phyloP scores from a whole-genome alignment of 2,329 filamentous ascomycete genomes.

The Lecanosticta acicola region DNA sequence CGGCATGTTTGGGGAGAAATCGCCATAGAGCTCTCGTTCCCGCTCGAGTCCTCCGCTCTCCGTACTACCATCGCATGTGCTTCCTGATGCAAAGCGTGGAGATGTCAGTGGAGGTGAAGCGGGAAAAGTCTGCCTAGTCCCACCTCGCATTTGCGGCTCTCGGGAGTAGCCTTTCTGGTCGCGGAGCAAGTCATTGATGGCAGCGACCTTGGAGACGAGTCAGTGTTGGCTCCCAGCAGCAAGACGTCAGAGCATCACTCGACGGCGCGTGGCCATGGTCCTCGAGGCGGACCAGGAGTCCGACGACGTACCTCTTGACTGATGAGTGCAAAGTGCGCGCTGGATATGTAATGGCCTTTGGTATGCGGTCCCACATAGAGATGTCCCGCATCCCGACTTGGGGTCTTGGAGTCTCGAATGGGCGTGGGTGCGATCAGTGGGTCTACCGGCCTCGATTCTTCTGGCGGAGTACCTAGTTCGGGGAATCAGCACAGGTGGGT shows the following conservation, averaged over 20 bases:
- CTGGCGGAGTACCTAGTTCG: background rate
- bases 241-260: too few species aligned
- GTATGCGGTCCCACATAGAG: slow-evolving; percentile 21
- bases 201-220: slow-evolving; percentile 11
- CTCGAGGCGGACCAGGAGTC: too few species aligned
- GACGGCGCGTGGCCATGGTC: too few species aligned
- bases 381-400: slow-evolving; percentile 17
- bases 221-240: background rate
- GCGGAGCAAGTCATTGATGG: slow-evolving; percentile 18
- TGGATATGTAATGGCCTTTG: slow-evolving; percentile 20
- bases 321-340: slow-evolving; percentile 19
- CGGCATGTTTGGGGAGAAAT: slow-evolving; percentile 19
- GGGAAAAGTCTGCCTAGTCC: slow-evolving; percentile 16
- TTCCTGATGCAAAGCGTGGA: slow-evolving; percentile 7
- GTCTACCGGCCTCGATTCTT: too few species aligned
- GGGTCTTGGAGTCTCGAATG: slow-evolving; percentile 11
- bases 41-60: slow-evolving; percentile 11
- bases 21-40: slow-evolving; percentile 15
- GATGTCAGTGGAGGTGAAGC: slow-evolving; percentile 15
- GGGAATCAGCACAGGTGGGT: background rate
- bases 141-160: slow-evolving; percentile 9
- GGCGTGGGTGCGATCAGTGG: too few species aligned
- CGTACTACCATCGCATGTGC: slow-evolving; percentile 8
- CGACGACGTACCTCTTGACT: slow-evolving; percentile 14
- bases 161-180: slow-evolving; percentile 11